Percentiles rank a stretch among this genome's conserved stretches.
Conservation (phyloP, 2,329 filamentous ascomycete genomes). For the Apiospora malaysiana region DNA sequence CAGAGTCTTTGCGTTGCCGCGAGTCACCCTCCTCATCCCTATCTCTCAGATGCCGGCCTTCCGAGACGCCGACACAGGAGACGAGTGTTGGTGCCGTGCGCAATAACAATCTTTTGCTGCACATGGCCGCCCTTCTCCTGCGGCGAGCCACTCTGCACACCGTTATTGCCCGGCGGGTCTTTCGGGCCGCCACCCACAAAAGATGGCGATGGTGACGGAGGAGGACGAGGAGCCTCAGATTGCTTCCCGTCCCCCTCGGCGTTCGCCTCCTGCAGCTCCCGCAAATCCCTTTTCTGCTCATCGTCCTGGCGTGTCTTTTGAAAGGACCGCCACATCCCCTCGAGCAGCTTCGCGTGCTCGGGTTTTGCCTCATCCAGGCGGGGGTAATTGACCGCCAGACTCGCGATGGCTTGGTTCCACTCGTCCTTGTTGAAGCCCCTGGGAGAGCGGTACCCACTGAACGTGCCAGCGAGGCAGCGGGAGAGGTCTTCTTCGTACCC, state of each 20-base stretch:
- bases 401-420: not conserved
- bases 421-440: not conserved
- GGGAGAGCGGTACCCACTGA: not conserved
- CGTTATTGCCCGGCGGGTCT: too few species aligned
- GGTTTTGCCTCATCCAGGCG: not conserved
- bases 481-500: not conserved
- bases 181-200: too few species aligned
- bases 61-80: too few species aligned
- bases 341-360: not conserved
- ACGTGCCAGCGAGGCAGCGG: not conserved
- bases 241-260: not conserved
- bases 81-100: too few species aligned
- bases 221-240: not conserved
- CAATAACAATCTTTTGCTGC: too few species aligned
- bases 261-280: not conserved
- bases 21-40: too few species aligned
- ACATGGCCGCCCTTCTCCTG: too few species aligned
- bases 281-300: not conserved
- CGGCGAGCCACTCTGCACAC: too few species aligned
- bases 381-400: not conserved
- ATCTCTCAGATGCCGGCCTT: too few species aligned
- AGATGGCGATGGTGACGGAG: too few species aligned
- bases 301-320: fast-evolving
- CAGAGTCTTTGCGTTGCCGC: too few species aligned
- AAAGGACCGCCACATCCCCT: too few species aligned